Evolutionary conservation across 768 basidiomycete genomes (phyloP), one percentile per base, ranked within the genome.

Genomic region (Dacryopinax primogenitus): DNA sequence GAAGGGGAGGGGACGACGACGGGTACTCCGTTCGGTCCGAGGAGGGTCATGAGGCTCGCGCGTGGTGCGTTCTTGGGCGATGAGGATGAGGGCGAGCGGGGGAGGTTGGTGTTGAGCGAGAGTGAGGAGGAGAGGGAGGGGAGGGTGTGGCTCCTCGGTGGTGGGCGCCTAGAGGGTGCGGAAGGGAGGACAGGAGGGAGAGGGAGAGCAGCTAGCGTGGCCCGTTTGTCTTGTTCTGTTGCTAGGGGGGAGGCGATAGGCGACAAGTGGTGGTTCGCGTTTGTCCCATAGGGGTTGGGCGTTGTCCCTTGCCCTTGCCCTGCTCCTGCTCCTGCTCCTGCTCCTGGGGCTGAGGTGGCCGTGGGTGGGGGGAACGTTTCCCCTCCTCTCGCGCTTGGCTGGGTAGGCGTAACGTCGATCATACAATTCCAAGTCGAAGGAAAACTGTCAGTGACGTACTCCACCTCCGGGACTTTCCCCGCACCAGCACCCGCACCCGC

Each of bases 341-440:
- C n/a, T n/a, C n/a, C n/a, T n/a, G n/a, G n/a, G n/a, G n/a, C n/a
- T n/a, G n/a, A n/a, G n/a, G n/a, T n/a, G n/a, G n/a, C n/a, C n/a
- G n/a, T n/a, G n/a, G n/a, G n/a, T n/a, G n/a, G n/a, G n/a, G n/a
- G n/a, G n/a, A 64, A 12, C 70, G 62, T 51, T 62, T 67, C 71
- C 68, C 64, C 64, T 62, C 23, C 64, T 62, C 33, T 36, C 45
- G 69, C 67, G 68, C 69, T 68, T 66, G 74, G 68, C 69, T 28
- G 70, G 62, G 70, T 74, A 1, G 80, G 70, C 1, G 82, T 76
- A n/a, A 96, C 79, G 73, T 94, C 90, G 21, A 96, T 83, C 1
- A 90, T 78, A 69, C 91, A 93, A 68, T 91, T 95, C 93, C 93
- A 96, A 33, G 86, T 79, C 0, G 92, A 93, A 0, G 85, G 83